Percentiles rank a stretch among this genome's conserved stretches.
These are phyloP conservation scores for Graphilbum sp. DNA, from an alignment of 2,329 filamentous ascomycete genomes.

Conservation along the genomic window DNA sequence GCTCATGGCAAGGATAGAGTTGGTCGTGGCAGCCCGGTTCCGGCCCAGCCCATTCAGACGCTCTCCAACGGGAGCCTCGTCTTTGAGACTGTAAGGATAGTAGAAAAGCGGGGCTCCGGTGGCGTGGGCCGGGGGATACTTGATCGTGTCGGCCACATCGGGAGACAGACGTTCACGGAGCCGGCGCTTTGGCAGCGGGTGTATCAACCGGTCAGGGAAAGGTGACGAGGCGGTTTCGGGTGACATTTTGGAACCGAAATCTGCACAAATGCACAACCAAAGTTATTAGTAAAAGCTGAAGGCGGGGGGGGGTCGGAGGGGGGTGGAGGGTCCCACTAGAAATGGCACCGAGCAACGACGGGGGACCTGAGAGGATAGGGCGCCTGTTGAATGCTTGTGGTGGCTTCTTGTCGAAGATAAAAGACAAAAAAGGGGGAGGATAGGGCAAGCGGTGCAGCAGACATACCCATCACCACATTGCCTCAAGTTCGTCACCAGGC, in stretches of 20 bases:
- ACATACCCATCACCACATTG: slow-evolving; percentile 8
- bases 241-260: slow-evolving; percentile 38
- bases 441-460: background rate
- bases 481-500: slow-evolving; percentile 4
- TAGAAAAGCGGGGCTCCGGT: slow-evolving; percentile 61
- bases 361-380: no score
- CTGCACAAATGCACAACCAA: no score
- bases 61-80: slow-evolving; percentile 15
- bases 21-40: background rate
- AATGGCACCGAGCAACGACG: no score
- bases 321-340: no score
- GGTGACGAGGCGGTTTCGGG: slow-evolving; percentile 64
- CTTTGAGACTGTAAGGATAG: slow-evolving; percentile 40
- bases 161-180: slow-evolving; percentile 77
- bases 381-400: no score
- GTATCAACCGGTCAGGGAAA: slow-evolving; percentile 82
- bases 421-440: background rate
- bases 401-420: no score
- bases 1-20: background rate
- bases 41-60: slow-evolving; percentile 14
- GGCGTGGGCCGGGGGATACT: slow-evolving; percentile 63
- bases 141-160: slow-evolving; percentile 66
- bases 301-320: no score
- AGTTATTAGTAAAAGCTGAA: no score
- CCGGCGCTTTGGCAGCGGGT: slow-evolving; percentile 76